Evolutionary conservation across 345 rosid genomes (phyloP).

Genomic region (Eucalyptus brandiana): DNA sequence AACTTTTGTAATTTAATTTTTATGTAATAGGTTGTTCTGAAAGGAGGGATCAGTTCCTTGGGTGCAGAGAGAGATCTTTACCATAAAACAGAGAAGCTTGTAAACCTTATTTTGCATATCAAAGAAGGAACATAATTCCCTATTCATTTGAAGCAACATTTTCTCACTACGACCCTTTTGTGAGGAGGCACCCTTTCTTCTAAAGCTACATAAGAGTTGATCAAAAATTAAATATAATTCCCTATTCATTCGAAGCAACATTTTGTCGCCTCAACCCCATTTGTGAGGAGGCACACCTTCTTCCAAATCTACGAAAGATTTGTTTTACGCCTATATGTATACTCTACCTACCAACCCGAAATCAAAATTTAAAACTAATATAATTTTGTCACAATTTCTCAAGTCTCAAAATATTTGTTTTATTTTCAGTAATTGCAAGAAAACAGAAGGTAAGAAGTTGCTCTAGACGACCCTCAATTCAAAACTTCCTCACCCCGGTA

Average conservation of each 20-base stretch:
- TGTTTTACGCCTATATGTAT: neutral
- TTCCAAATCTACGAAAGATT: neutral
- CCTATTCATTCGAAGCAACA: neutral
- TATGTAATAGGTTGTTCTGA: neutral
- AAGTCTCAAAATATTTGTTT: neutral
- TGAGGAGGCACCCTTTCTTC: neutral
- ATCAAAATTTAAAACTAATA: neutral
- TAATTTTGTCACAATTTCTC: neutral
- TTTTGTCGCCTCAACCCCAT: neutral
- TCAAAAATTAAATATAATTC: too few relatives aligned
- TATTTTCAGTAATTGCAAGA: neutral
- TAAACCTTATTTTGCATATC: neutral
- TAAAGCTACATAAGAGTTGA: neutral
- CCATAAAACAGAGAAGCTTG: neutral
- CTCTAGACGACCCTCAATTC: neutral
- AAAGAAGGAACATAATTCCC: neutral
- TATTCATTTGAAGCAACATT: neutral
- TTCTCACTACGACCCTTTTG: neutral
- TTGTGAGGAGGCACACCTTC: neutral
- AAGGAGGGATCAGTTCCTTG: neutral
- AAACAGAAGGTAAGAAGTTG: neutral
- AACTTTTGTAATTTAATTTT: neutral
- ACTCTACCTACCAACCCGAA: neutral
- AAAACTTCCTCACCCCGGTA: neutral
- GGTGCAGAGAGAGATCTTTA: neutral